phyloP scores from a whole-genome alignment of 768 basidiomycete species.

The Hebeloma cylindrosporum region DNA sequence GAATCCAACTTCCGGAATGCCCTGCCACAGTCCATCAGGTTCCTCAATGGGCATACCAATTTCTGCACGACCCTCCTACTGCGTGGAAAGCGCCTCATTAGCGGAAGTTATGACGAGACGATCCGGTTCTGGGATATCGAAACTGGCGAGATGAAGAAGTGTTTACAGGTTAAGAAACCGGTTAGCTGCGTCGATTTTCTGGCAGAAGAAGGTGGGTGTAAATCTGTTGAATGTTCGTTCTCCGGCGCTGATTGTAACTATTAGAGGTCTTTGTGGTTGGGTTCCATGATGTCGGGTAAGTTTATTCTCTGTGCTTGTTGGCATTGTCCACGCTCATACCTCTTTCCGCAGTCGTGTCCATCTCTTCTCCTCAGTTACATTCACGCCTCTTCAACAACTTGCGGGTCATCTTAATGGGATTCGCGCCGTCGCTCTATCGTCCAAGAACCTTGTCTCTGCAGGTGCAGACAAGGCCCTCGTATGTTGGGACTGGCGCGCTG shows the following conservation, averaged over 20 bases:
- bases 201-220: constrained; percentile 65
- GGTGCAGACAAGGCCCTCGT: constrained; percentile 75
- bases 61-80: constrained; percentile 75
- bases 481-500: constrained; percentile 89
- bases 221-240: neutral
- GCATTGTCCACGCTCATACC: neutral
- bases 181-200: constrained; percentile 89
- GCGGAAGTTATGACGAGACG: constrained; percentile 89
- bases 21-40: constrained; percentile 71
- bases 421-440: constrained; percentile 83
- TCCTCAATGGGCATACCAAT: constrained; percentile 82
- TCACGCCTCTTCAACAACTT: constrained; percentile 79
- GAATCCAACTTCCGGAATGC: constrained; percentile 81
- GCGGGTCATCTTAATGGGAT: constrained; percentile 89
- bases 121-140: constrained; percentile 91
- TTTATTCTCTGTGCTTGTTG: neutral
- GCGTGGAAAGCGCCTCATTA: constrained; percentile 78
- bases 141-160: constrained; percentile 63
- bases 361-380: constrained; percentile 83
- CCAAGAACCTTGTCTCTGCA: constrained; percentile 84
- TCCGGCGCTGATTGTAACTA: neutral
- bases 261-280: constrained; percentile 89
- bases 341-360: constrained; percentile 74
- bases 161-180: constrained; percentile 82
- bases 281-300: constrained; percentile 88